Conservation (phyloP, 2,329 filamentous ascomycete genomes). For the Penicillium sp. region DNA sequence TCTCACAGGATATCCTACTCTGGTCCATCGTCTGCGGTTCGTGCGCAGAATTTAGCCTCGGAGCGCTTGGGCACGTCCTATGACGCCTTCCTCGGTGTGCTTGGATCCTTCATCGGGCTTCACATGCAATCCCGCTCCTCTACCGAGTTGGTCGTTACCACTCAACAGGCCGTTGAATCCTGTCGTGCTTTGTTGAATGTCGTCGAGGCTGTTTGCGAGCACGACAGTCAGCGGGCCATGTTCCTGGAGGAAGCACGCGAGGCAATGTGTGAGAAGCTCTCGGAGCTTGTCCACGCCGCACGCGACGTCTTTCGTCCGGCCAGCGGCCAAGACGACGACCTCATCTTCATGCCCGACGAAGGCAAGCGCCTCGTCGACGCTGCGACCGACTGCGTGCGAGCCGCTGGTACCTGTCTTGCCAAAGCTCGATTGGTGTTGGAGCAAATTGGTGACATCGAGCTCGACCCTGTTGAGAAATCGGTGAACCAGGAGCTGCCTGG, state of each 20-base stretch:
- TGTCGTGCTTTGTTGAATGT: slow-evolving; percentile 76
- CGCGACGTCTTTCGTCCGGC: slow-evolving; percentile 72
- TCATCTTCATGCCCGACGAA: slow-evolving; percentile 77
- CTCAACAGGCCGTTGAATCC: slow-evolving; percentile 77
- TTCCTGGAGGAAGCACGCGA: slow-evolving; percentile 67
- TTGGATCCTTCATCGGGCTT: slow-evolving; percentile 91
- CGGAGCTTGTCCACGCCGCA: slow-evolving; percentile 76
- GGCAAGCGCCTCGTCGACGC: slow-evolving; percentile 72
- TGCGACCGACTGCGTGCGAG: slow-evolving; percentile 83
- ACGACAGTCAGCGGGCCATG: slow-evolving; percentile 67
- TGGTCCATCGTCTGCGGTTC: slow-evolving; percentile 62
- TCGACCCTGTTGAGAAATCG: slow-evolving; percentile 55
- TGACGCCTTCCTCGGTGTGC: slow-evolving; percentile 83
- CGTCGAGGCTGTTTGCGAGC: slow-evolving; percentile 76
- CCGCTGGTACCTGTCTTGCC: slow-evolving; percentile 85
- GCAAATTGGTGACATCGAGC: slow-evolving; percentile 85
- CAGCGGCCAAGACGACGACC: slow-evolving; percentile 67
- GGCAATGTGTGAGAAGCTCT: slow-evolving; percentile 75
- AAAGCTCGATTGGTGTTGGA: slow-evolving; percentile 84
- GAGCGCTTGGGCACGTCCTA: slow-evolving; percentile 76
- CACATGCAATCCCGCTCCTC: slow-evolving; percentile 91
- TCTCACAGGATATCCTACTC: slow-evolving; percentile 76
- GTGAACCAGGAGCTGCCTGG: slow-evolving; percentile 10
- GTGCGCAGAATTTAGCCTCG: slow-evolving; percentile 74
- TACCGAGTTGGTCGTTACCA: slow-evolving; percentile 75